Evolutionary conservation across 2,329 filamentous ascomycete genomes (phyloP), one percentile per base, ranked within the genome.

Genomic region (Colletotrichum sp.): DNA sequence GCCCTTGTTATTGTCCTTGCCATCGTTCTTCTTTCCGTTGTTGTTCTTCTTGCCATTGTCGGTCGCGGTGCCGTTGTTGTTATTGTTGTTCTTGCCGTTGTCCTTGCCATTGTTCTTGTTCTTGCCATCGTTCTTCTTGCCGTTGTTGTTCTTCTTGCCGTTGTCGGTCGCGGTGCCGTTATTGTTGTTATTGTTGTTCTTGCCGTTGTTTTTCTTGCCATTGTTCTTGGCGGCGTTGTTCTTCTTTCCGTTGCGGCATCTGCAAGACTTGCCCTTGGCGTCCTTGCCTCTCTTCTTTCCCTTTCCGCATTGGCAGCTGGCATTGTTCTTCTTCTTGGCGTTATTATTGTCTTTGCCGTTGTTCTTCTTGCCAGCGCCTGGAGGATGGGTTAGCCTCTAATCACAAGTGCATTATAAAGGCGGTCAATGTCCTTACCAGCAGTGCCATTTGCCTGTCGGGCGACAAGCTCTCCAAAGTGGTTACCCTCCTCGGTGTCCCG

Each of bases 221-320:
- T 74, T 52, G 9, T 72, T 55, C 13, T 76, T 76, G n/a, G 12
- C 69, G 3, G 26, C 44, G 4, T 69, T 71, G 15, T 76, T 73
- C 9, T 64, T 59, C 18, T 68, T 57, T 28, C 44, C 57, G 12
- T 55, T 70, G 30, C 57, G 65, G 65, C 71, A 73, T 39, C 57
- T 60, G 57, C 71, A 73, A 28, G 36, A 60, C 44, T 74, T 74
- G 3, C 72, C 72, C 26, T 75, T 67, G 2, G 32, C 68, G 4
- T 75, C 67, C 36, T 75, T 75, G 28, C 71, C 71, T 28, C 55
- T 62, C 28, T 71, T 75, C 32, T 71, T 71, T 2, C 67, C 72
- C 18, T 66, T 65, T 5, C 7, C 60, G 68, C 68, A 75, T 15
- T 75, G n/a, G 16, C 72, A 75, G 6, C 71, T 70, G 39, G 64